Percentiles rank a stretch among this genome's conserved stretches.
phyloP scores from a whole-genome alignment of 2,329 filamentous ascomycete species.

The Elsinoe arachidis region DNA sequence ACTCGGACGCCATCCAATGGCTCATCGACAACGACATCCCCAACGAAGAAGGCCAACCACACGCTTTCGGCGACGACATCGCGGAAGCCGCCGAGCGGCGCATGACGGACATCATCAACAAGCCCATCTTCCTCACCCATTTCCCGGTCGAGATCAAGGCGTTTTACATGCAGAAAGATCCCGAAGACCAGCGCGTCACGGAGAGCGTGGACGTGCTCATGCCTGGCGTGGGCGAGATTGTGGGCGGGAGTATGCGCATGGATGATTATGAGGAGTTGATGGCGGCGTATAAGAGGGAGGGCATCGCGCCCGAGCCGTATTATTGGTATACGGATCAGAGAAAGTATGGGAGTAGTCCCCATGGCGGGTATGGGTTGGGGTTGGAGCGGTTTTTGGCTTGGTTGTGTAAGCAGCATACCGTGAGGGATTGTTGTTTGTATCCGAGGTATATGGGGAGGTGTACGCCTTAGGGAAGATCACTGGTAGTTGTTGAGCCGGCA shows the following conservation, averaged over 20 bases:
- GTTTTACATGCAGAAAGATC: constrained; percentile 96
- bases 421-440: constrained; percentile 64
- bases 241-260: constrained; percentile 95
- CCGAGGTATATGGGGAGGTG: constrained; percentile 73
- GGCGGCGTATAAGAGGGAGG: constrained; percentile 77
- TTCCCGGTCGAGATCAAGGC: constrained; percentile 97
- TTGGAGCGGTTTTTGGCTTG: constrained; percentile 71
- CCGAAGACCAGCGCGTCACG: constrained; percentile 69
- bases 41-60: constrained; percentile 86
- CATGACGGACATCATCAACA: constrained; percentile 96
- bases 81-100: constrained; percentile 91
- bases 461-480: constrained; percentile 51
- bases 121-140: constrained; percentile 90
- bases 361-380: constrained; percentile 88
- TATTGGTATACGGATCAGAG: constrained; percentile 99
- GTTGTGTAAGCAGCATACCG: constrained; percentile 58
- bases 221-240: constrained; percentile 95
- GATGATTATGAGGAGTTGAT: constrained; percentile 83
- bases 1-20: constrained; percentile 90
- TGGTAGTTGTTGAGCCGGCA: neutral
- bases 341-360: constrained; percentile 86
- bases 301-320: constrained; percentile 75
- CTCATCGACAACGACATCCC: constrained; percentile 79
- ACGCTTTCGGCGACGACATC: constrained; percentile 93
- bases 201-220: constrained; percentile 83